A percentile compares a stretch with the other conserved stretches of the same genome.
Conservation (phyloP, 371 early-diverging fungal species). For the Mortierella sp. region DNA sequence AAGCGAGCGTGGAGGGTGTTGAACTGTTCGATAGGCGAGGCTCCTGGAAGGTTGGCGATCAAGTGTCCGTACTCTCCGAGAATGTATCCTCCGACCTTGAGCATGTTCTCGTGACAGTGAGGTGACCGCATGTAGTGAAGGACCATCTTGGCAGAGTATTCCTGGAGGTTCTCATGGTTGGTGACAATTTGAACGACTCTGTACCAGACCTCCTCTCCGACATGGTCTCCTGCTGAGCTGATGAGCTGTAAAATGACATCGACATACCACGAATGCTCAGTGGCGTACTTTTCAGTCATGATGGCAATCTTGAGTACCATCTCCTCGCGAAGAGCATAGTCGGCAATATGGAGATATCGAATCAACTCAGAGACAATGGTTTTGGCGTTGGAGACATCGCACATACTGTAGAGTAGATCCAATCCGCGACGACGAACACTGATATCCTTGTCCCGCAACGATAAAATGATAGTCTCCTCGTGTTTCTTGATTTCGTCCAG, state of each 20-base stretch:
- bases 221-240: slow-evolving; percentile 95
- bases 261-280: slow-evolving; percentile 98
- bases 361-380: slow-evolving; percentile 93
- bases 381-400: slow-evolving; percentile 90
- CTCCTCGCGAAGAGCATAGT: slow-evolving; percentile 94
- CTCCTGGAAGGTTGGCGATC: slow-evolving; percentile 88
- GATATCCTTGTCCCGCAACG: slow-evolving; percentile 96
- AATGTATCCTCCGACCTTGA: slow-evolving; percentile 96
- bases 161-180: slow-evolving; percentile 93
- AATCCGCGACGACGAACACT: slow-evolving; percentile 96
- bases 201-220: slow-evolving; percentile 98
- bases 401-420: slow-evolving; percentile 97
- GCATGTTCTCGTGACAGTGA: slow-evolving; percentile 93
- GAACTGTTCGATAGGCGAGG: slow-evolving; percentile 94
- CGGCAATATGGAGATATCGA: slow-evolving; percentile 88
- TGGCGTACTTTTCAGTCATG: slow-evolving; percentile 96
- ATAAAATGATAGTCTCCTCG: slow-evolving; percentile 91
- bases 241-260: slow-evolving; percentile 97
- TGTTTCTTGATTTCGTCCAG: slow-evolving; percentile 88
- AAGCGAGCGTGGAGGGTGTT: slow-evolving; percentile 93
- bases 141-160: slow-evolving; percentile 92
- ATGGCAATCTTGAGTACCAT: slow-evolving; percentile 99
- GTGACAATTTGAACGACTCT: slow-evolving; percentile 96
- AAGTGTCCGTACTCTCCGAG: slow-evolving; percentile 97
- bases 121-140: slow-evolving; percentile 86